Evolutionary conservation across 2,329 filamentous ascomycete genomes (phyloP), one percentile per base, ranked within the genome.

Genomic region (Sarocladiaceae sp.): DNA sequence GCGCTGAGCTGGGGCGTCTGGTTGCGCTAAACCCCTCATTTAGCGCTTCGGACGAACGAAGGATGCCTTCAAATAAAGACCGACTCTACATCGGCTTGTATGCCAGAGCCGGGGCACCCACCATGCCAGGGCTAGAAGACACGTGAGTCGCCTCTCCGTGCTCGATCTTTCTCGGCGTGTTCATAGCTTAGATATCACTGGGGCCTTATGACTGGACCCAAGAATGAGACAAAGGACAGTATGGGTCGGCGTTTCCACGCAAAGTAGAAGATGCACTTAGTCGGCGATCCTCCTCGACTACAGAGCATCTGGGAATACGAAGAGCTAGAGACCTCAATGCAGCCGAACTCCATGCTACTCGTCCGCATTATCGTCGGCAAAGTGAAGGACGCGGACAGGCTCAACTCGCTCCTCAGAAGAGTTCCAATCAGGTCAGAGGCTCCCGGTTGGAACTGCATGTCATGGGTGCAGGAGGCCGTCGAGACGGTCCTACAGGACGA

Each of bases 381-480:
- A 50, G 50, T 66, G 33, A 50, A 45, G 40, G 51, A 64, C 45
- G 43, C 26, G 32, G 33, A 47, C 29, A 49, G 50, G 4, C 44
- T 61, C 13, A 48, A 49, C 4, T 47, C 53, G 20, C 57, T 59
- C 27, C 48, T 67, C 21, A 46, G 48, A 13, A 49, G 47, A 13
- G 58, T 29, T 2, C 47, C 60, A 27, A 48, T 66, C 32, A 51
- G 59, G 45, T 50, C 55, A 45, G 49, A 53, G 11, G 47, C 55
- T 20, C 44, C 49, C 11, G 58, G 55, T n/a, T 71, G 66, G 64
- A 70, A 69, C 46, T 71, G 67, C 52, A 62, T 70, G 1, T 48
- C 20, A 0, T 72, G 66, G 68, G 61, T 69, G 3, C 57, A 61
- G 46, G 66, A 72, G 50, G 66, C 65, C 3, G 48, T 70, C 16